Evolutionary conservation across 345 rosid genomes (phyloP).

Genomic region (Aurinia saxatilis): DNA sequence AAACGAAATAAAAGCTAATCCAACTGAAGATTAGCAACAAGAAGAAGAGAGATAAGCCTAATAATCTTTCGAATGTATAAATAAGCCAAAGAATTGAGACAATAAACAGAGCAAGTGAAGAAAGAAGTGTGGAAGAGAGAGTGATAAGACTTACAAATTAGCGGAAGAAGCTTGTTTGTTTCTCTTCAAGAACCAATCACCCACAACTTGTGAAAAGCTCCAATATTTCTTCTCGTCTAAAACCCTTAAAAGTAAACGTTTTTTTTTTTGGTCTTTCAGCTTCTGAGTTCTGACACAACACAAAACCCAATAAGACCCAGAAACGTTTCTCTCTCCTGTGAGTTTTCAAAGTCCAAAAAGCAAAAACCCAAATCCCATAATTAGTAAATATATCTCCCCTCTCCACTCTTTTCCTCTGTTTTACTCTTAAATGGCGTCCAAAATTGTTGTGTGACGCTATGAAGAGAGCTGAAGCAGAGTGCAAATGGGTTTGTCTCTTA

Average conservation of each 20-base stretch:
- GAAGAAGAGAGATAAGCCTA: too few relatives aligned
- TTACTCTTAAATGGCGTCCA: too few relatives aligned
- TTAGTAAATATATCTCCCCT: too few relatives aligned
- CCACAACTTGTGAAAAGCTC: slow-evolving; percentile 27
- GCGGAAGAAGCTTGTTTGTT: slow-evolving; percentile 31
- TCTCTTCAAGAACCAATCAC: slow-evolving; percentile 1
- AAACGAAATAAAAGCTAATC: too few relatives aligned
- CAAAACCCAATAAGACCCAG: slow-evolving; percentile 16
- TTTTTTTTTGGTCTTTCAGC: slow-evolving; percentile 17
- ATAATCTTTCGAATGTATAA: too few relatives aligned
- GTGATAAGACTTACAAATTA: slow-evolving; percentile 39
- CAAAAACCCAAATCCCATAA: background rate
- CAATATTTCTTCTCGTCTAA: slow-evolving; percentile 18
- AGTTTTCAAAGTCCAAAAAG: slow-evolving; percentile 8
- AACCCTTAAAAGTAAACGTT: slow-evolving; percentile 23
- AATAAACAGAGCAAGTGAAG: background rate
- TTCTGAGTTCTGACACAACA: slow-evolving; percentile 18
- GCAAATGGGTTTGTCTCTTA: slow-evolving; percentile 11
- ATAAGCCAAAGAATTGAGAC: too few relatives aligned
- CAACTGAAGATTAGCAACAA: too few relatives aligned
- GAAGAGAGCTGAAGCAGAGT: background rate
- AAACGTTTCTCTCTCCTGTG: slow-evolving; percentile 16
- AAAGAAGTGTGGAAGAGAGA: slow-evolving; percentile 10
- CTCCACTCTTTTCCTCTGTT: background rate
- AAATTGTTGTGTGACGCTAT: too few relatives aligned